Evolutionary conservation across 495 filamentous ascomycete genomes (phyloP).

Genomic region (Penicillium desertorum): DNA sequence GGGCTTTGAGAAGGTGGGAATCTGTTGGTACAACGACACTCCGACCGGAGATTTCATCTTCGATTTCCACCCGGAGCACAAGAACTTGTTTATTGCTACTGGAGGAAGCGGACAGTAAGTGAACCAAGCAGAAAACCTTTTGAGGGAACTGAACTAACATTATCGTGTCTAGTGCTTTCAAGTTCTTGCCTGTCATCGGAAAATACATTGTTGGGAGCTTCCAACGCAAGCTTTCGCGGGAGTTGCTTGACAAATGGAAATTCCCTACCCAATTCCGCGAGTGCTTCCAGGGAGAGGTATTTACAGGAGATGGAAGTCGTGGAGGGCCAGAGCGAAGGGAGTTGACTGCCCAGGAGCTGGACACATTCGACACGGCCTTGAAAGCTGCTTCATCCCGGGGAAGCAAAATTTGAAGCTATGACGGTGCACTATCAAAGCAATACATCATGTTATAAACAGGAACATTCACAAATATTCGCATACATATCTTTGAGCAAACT

Average conservation of each 20-base stretch:
- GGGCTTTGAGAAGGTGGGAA: too few relatives aligned
- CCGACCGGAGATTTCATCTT: too few relatives aligned
- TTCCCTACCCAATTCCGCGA: conserved; percentile 32
- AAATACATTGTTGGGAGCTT: conserved; percentile 43
- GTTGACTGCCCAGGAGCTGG: conserved; percentile 23
- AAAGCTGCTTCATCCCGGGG: conserved; percentile 17
- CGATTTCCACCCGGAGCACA: too few relatives aligned
- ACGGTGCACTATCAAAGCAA: background rate
- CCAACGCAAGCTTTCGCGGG: conserved; percentile 32
- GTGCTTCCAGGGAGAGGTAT: conserved; percentile 24
- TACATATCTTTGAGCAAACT: background rate
- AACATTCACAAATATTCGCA: too few relatives aligned
- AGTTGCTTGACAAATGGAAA: conserved; percentile 41
- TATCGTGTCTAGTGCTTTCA: conserved; percentile 35
- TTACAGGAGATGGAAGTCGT: conserved; percentile 36
- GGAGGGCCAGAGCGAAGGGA: conserved; percentile 35
- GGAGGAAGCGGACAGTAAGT: too few relatives aligned
- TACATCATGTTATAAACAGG: background rate
- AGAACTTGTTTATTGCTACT: too few relatives aligned
- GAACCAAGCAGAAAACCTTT: too few relatives aligned
- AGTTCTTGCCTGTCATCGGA: conserved; percentile 51
- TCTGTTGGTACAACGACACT: too few relatives aligned
- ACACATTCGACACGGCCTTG: conserved; percentile 21
- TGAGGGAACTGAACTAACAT: background rate
- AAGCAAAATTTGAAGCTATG: conserved; percentile 28